Evolutionary conservation across 306 rosid genomes (phyloP), one percentile per base, ranked within the genome.

Genomic region (Luffa acutangula): DNA sequence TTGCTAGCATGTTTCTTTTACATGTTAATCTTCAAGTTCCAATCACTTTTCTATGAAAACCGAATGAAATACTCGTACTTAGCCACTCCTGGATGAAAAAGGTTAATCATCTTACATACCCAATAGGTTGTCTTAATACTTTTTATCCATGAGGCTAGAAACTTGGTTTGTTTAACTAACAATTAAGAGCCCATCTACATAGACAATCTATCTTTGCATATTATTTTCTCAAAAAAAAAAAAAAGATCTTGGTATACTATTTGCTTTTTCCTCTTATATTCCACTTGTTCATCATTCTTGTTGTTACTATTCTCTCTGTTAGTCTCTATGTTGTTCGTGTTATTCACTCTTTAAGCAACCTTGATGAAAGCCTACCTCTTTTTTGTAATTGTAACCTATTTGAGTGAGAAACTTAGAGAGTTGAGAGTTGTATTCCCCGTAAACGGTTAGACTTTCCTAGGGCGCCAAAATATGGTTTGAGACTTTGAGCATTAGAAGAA

Each of bases 21-120:
- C 76, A 71, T 46, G 45, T 71, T 71, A 45, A 71, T 45, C 56
- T 48, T 39, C 82, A 92, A 97, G 96, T 87, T 67, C 98, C 97
- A 0, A 90, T 86, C 79, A 82, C 89, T 81, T 97, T 97, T 7
- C 83, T 94, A 45, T 92, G 86, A 80, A 92, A 96, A 80, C 92
- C 97, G 20, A 97, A 90, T 82, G 97, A 94, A 83, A 83, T 87
- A 87, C 89, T 85, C 54, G 83, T 77, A 67, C 86, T 90, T 33
- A 89, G 83, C 78, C 86, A 86, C 77, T 87, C 95, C 6, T 87
- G 85, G 92, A 92, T 89, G 93, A 95, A 85, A 78, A 81, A 85
- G 80, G 31, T 25, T 25, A 25, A 25, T 71, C 83, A 17, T 79
- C 88, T 67, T 41, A n/a, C 9, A 67, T 67, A 9, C 10, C 18